Evolutionary conservation across 371 early-diverging fungal species (phyloP).

Genomic region (Mortierella sp.): DNA sequence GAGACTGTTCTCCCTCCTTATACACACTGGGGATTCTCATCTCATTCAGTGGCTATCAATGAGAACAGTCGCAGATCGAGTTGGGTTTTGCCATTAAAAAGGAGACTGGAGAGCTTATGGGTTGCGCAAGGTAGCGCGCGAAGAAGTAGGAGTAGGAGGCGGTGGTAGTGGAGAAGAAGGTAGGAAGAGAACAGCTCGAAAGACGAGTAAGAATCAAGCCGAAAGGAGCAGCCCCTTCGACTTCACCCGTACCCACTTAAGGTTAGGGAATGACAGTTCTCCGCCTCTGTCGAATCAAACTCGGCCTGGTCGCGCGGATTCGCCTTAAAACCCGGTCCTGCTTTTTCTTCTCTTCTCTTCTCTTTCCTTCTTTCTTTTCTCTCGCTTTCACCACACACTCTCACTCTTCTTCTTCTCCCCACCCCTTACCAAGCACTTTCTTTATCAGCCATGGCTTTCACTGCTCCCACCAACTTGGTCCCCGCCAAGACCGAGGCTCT

Average conservation of each 20-base stretch:
- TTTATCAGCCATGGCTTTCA: conserved; percentile 51
- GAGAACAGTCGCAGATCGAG: too few relatives aligned
- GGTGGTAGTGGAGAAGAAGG: too few relatives aligned
- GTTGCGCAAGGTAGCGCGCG: too few relatives aligned
- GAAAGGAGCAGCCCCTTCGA: too few relatives aligned
- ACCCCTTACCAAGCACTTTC: background rate
- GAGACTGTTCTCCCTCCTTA: too few relatives aligned
- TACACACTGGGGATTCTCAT: too few relatives aligned
- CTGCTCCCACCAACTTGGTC: conserved; percentile 77
- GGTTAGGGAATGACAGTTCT: background rate
- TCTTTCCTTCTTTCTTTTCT: conserved; percentile 10
- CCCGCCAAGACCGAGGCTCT: conserved; percentile 56
- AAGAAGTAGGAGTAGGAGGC: too few relatives aligned
- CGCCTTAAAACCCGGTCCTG: background rate
- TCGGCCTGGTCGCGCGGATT: background rate
- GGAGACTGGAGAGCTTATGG: too few relatives aligned
- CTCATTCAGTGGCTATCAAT: too few relatives aligned
- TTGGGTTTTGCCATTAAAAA: too few relatives aligned
- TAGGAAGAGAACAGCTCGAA: too few relatives aligned
- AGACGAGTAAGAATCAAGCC: too few relatives aligned
- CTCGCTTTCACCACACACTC: conserved; percentile 5
- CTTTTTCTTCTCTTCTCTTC: conserved; percentile 1
- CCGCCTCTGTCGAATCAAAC: background rate
- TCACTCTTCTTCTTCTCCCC: conserved; percentile 5
- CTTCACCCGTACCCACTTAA: background rate